These are phyloP conservation scores for Alnus rubra DNA, from an alignment of 306 rosid species.

Conservation along the genomic window DNA sequence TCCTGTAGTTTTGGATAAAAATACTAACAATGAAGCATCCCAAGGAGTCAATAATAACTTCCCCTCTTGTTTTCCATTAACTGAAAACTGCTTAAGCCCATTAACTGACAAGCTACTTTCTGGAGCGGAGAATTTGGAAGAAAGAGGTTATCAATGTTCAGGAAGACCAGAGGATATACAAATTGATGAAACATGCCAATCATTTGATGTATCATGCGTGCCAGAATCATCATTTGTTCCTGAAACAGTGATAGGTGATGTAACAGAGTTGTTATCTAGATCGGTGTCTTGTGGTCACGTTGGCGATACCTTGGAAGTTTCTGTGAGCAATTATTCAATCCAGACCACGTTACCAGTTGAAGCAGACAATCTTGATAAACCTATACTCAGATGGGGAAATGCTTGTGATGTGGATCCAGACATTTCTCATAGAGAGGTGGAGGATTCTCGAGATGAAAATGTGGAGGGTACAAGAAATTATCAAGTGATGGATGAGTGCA, in stretches of 20 bases:
- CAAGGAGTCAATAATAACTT: slow-evolving; percentile 31
- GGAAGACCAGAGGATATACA: slow-evolving; percentile 39
- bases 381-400: slow-evolving; percentile 24
- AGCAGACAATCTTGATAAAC: slow-evolving; percentile 19
- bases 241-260: slow-evolving; percentile 49
- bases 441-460: slow-evolving; percentile 41
- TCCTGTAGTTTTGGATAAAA: slow-evolving; percentile 26
- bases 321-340: slow-evolving; percentile 37
- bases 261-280: slow-evolving; percentile 38
- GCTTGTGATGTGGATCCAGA: slow-evolving; percentile 36
- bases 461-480: slow-evolving; percentile 35
- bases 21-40: slow-evolving; percentile 32
- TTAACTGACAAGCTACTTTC: slow-evolving; percentile 33
- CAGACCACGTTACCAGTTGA: slow-evolving; percentile 34
- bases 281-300: slow-evolving; percentile 41
- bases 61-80: slow-evolving; percentile 26
- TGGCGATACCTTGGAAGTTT: slow-evolving; percentile 36
- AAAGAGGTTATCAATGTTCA: slow-evolving; percentile 32
- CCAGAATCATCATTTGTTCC: slow-evolving; percentile 68
- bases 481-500: slow-evolving; percentile 59
- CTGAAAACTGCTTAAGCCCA: slow-evolving; percentile 32
- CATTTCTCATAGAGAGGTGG: slow-evolving; percentile 43
- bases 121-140: slow-evolving; percentile 36
- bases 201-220: slow-evolving; percentile 51
- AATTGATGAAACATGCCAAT: slow-evolving; percentile 42